Base-by-base conservation (phyloP, 208 protist species). In the Crithidia bombi region DNA sequence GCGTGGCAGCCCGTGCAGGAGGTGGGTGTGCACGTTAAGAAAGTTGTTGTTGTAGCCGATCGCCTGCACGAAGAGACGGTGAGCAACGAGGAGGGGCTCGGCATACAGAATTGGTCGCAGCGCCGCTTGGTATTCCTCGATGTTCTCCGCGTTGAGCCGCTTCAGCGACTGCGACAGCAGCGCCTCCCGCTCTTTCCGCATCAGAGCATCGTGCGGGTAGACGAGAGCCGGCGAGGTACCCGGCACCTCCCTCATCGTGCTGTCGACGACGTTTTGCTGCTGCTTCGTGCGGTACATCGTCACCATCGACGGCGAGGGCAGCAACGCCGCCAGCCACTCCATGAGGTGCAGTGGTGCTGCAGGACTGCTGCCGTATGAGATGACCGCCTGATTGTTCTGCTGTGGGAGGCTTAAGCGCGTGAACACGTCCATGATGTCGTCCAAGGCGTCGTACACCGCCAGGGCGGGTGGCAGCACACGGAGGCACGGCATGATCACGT, bases 1-100 rank as follows among this genome's bases (percentile, higher is more conserved):
- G 9, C 75, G 30, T 5, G 90, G 90, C 47, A 89, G 67, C 0
- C 78, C 77, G 25, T 67, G 66, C 36, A 95, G 68, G 28, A 95
- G 63, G 44, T 76, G 77, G 23, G 82, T 87, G 72, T 95, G 90
- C 5, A 87, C 51, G n/a, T 50, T 46, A 10, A 95, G 69, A 62
- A 91, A 92, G 66, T 77, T 87, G 71, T 95, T 95, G 43, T 81
- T 75, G 61, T 95, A 95, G 26, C 90, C 90, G 3, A 95, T 75
- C 0, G 85, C 82, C 62, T 91, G 90, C 39, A 65, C 49, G 66
- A 95, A 82, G n/a, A 95, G 67, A 21, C 82, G 79, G 46, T 91
- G 81, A 26, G 73, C 73, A 32, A 89, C 79, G 47, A 89, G 77
- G 26, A 95, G 72, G 3, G 87, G 86, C 51, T 95, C 82, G 4